Base-by-base conservation (phyloP, 345 rosid genomes). In the Arabis hirsuta region DNA sequence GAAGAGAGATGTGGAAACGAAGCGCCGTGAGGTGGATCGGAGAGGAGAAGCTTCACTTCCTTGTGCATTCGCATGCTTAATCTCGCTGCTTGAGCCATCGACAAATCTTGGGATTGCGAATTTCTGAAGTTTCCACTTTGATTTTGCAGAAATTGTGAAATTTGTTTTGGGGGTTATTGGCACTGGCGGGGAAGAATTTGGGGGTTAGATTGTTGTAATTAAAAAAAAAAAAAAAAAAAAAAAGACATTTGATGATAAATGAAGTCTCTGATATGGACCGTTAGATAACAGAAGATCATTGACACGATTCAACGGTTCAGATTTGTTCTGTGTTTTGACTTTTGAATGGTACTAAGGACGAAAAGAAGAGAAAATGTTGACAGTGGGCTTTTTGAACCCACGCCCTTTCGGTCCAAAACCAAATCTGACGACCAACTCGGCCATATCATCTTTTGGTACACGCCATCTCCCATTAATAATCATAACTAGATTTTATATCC, bases 401-500 rank as follows among this genome's bases (percentile, higher is more conserved):
- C 90, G 92, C 90, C 92, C 91, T 89, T 88, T 88, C 96, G 90
- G 94, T 88, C 96, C 93, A 91, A 90, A 89, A 91, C 96, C 96
- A 86, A 91, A 90, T 88, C 96, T 89, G 90, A 92, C 96, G 90
- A 87, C 97, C 93, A 88, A 95, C 96, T 88, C 93, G 89, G 96
- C 96, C 96, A 87, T 88, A 84, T 86, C 89, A 84, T 86, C 96
- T 6, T 45, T 13, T 11, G n/a, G n/a, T n/a, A n/a, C n/a, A n/a
- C n/a, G n/a, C n/a, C n/a, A n/a, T n/a, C n/a, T n/a, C n/a, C n/a
- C n/a, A n/a, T n/a, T n/a, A n/a, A n/a, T n/a, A n/a, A n/a, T n/a
- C n/a, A n/a, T n/a, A n/a, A n/a, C n/a, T n/a, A n/a, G n/a, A n/a
- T n/a, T n/a, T n/a, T n/a, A n/a, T n/a, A n/a, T n/a, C n/a, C n/a